These are phyloP conservation scores for Barnettozyma wickerhamii DNA, from an alignment of 805 yeast genomes.

Conservation along the genomic window DNA sequence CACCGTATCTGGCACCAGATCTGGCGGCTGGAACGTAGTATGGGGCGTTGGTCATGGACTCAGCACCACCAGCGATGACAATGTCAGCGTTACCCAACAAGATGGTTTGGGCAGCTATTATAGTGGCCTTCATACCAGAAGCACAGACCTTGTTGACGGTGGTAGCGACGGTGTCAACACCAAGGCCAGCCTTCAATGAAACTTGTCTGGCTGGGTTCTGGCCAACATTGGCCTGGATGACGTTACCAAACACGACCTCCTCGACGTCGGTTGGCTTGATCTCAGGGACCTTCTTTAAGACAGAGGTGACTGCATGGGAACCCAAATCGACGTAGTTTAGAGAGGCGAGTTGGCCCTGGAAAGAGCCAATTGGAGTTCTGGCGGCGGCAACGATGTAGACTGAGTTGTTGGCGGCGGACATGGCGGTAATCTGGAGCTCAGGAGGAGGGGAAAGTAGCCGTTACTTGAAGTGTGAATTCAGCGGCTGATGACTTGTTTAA, in stretches of 20 bases:
- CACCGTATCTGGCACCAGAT: slow-evolving; percentile 88
- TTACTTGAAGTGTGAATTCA: too few relatives aligned
- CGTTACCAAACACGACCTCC: slow-evolving; percentile 91
- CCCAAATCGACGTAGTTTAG: slow-evolving; percentile 84
- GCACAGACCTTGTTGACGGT: slow-evolving; percentile 97
- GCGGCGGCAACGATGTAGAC: slow-evolving; percentile 90
- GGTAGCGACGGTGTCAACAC: slow-evolving; percentile 76
- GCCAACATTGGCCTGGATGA: slow-evolving; percentile 87
- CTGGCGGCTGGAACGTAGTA: slow-evolving; percentile 87
- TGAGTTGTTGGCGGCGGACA: slow-evolving; percentile 28
- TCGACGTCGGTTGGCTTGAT: slow-evolving; percentile 75
- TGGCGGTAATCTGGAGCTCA: slow-evolving; percentile 5
- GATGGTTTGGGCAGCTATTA: slow-evolving; percentile 86
- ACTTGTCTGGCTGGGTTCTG: slow-evolving; percentile 99
- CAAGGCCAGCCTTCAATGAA: slow-evolving; percentile 84
- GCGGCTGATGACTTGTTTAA: not conserved
- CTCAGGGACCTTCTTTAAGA: slow-evolving; percentile 76
- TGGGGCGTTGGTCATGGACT: slow-evolving; percentile 94
- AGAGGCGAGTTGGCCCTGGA: slow-evolving; percentile 79
- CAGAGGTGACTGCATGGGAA: slow-evolving; percentile 86
- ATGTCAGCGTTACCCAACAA: slow-evolving; percentile 86
- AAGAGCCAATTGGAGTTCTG: slow-evolving; percentile 95
- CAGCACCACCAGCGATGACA: slow-evolving; percentile 96
- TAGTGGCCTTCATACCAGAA: slow-evolving; percentile 89
- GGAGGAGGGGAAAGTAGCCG: too few relatives aligned